These are phyloP conservation scores for Sugiyamaella lignohabitans DNA, from an alignment of 805 yeast genomes.

Conservation along the genomic window DNA sequence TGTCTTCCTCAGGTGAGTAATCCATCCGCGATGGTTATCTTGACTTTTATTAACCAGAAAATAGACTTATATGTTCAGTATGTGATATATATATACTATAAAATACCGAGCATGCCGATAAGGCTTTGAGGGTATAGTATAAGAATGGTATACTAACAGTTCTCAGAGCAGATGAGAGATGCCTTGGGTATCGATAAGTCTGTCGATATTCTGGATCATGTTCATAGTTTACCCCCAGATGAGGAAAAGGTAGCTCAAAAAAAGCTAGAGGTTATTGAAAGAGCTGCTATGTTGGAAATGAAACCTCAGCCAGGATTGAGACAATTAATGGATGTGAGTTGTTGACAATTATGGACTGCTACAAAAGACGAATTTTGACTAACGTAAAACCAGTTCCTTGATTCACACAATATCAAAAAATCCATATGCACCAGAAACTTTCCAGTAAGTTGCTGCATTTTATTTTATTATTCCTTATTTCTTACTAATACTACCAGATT, in stretches of 20 bases:
- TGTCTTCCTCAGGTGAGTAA: constrained; percentile 50
- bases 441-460: constrained; percentile 28
- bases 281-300: constrained; percentile 57
- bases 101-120: too few species aligned
- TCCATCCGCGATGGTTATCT: background rate
- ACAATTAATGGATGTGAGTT: constrained; percentile 34
- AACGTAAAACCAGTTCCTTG: constrained; percentile 23
- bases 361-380: background rate
- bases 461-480: too few species aligned
- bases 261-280: constrained; percentile 47
- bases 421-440: constrained; percentile 62
- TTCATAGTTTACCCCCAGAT: constrained; percentile 39
- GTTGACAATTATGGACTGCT: too few species aligned
- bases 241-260: constrained; percentile 40
- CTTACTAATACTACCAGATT: constrained; percentile 15
- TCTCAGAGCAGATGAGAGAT: constrained; percentile 50
- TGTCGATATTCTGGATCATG: constrained; percentile 48
- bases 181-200: constrained; percentile 44
- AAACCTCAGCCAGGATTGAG: constrained; percentile 41
- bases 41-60: background rate
- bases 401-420: constrained; percentile 34
- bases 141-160: too few species aligned
- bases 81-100: too few species aligned
- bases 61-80: constrained; percentile 20
- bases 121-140: background rate